Evolutionary conservation across 1,284 basidiomycete species (phyloP), one percentile per base, ranked within the genome.

Genomic region (Volvariella surrecta): DNA sequence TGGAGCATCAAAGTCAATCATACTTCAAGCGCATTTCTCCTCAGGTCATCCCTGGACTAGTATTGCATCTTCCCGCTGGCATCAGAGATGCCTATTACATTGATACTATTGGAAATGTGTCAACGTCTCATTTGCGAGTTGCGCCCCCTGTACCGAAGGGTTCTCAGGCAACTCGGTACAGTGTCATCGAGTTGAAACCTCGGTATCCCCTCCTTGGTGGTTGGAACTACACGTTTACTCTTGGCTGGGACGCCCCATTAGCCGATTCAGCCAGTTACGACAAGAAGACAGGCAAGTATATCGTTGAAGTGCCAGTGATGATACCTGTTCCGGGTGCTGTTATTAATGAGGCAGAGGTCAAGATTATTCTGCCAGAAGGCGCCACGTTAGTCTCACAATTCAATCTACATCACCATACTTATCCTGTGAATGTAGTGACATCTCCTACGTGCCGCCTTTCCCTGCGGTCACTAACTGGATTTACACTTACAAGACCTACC

Each of bases 141-240:
- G 72, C 76, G 0, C 76, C 81, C 24, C 75, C 84, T 8, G 63
- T 74, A 10, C 67, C 76, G 6, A 78, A 81, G 54, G 73, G 70
- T 13, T 62, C 67, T 34, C 71, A 73, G 48, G 61, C 64, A 15
- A 70, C 66, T 45, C 71, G 75, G 44, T 74, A 67, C 54, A 86
- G 82, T 46, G 52, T 79, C 8, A 68, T 97, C 32, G 92, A 98
- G 55, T 59, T 99, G 37, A 74, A 73, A 37, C 95, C 96, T 0
- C 77, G 96, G 31, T 99, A 94, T 61, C 96, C 96, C 6, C 57
- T 99, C 19, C 64, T 98, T 48, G 96, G 96, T 21, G 93, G 95
- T 15, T 99, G 96, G 96, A 98, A 97, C 61, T 99, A 96, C 64
- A 80, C 73, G 34, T 99, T 95, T 66, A 91, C 87, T 3, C 72